Percentiles rank a stretch among this genome's conserved stretches.
phyloP scores from a whole-genome alignment of 148 eudicot genomes.

The Spergularia marina region DNA sequence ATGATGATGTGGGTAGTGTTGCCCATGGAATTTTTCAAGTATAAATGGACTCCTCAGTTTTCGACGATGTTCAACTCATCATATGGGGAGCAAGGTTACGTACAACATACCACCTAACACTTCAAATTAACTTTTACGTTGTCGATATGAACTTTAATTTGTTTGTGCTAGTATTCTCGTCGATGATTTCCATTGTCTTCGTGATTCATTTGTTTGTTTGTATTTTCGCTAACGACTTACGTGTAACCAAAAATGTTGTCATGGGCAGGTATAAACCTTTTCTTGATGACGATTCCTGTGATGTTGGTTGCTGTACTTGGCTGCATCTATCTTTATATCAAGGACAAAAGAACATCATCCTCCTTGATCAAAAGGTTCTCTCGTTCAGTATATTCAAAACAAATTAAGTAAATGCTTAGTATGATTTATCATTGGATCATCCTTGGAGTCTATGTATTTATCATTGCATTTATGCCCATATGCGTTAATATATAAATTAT shows the following conservation, averaged over 20 bases:
- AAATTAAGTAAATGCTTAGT: no score
- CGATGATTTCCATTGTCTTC: not conserved
- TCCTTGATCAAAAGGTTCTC: conserved; percentile 32
- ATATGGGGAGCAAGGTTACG: conserved; percentile 50
- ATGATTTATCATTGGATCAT: not conserved
- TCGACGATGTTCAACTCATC: conserved; percentile 37
- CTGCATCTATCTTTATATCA: conserved; percentile 43
- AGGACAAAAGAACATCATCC: conserved; percentile 25
- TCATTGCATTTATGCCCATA: no score
- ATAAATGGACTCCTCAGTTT: conserved; percentile 43
- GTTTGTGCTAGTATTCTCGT: no score
- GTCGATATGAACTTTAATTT: no score
- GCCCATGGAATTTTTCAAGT: conserved; percentile 47
- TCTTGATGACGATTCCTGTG: conserved; percentile 49
- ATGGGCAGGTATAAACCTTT: conserved; percentile 45
- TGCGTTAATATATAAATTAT: no score
- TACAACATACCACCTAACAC: not conserved
- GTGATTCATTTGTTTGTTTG: not conserved
- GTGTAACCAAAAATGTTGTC: not conserved
- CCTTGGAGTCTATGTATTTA: not conserved
- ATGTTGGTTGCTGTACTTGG: conserved; percentile 50
- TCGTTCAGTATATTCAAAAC: no score
- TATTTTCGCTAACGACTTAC: not conserved
- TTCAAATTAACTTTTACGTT: no score
- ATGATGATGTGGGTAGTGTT: conserved; percentile 54